Evolutionary conservation across 2,329 filamentous ascomycete genomes (phyloP).

Genomic region (Epichloe bromicola): DNA sequence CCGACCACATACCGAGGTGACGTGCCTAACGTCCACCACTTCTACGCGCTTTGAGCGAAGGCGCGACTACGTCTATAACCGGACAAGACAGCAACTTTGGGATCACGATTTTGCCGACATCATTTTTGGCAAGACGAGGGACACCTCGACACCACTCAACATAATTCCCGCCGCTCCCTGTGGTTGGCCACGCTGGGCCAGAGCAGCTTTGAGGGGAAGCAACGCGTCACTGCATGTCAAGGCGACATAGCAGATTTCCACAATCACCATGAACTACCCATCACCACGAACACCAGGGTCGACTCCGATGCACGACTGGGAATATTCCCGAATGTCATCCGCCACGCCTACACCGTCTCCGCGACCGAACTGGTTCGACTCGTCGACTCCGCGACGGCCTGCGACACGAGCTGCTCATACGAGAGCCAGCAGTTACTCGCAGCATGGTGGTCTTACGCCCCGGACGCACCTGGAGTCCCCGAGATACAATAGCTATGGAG

Average conservation of each 20-base stretch:
- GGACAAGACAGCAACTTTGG: not conserved
- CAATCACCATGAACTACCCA: slow-evolving; percentile 25
- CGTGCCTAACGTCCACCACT: slow-evolving; percentile 34
- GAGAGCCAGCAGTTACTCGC: slow-evolving; percentile 26
- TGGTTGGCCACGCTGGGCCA: slow-evolving; percentile 8
- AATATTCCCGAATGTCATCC: slow-evolving; percentile 38
- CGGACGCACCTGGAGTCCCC: slow-evolving; percentile 41
- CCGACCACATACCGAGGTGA: slow-evolving; percentile 52
- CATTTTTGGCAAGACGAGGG: not conserved
- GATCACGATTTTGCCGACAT: not conserved
- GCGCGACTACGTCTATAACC: not conserved
- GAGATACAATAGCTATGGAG: slow-evolving; percentile 48
- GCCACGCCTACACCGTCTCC: slow-evolving; percentile 46
- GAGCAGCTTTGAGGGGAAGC: not conserved
- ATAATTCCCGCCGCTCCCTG: not conserved
- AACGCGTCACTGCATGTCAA: slow-evolving; percentile 15
- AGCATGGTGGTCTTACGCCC: slow-evolving; percentile 24
- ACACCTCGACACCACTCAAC: not conserved
- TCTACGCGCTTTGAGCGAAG: slow-evolving; percentile 12
- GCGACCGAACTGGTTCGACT: slow-evolving; percentile 36
- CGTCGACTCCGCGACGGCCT: slow-evolving; percentile 37
- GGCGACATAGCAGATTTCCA: slow-evolving; percentile 22
- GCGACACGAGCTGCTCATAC: slow-evolving; percentile 35
- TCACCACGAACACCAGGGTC: slow-evolving; percentile 30
- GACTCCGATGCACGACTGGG: slow-evolving; percentile 37